A percentile compares a stretch with the other conserved stretches of the same genome.
Conservation (phyloP, 2,329 filamentous ascomycete genomes). For the Trichoderma atroviride region DNA sequence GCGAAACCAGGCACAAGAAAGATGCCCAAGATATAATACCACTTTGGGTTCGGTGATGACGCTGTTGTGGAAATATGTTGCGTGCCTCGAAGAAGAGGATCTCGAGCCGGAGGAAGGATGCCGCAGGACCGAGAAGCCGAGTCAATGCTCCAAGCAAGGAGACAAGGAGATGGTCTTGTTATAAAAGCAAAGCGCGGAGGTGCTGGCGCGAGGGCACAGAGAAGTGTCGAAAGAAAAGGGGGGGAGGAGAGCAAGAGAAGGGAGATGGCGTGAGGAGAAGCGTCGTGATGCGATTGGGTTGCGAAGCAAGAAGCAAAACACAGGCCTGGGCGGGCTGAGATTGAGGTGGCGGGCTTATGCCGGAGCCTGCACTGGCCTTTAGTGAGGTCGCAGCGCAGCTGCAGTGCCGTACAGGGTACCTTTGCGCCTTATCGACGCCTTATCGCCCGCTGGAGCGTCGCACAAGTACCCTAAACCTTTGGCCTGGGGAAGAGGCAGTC, state of each 20-base stretch:
- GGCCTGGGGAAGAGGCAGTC: neutral
- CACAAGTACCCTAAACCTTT: neutral
- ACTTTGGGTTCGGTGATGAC: constrained; percentile 1
- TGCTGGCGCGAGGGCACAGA: constrained; percentile 1
- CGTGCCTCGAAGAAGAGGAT: neutral
- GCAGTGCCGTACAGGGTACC: constrained; percentile 12
- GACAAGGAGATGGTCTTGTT: neutral
- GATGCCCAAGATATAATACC: neutral
- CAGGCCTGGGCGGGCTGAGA: constrained; percentile 13
- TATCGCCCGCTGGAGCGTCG: neutral
- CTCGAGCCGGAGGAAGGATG: neutral
- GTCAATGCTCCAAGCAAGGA: constrained; percentile 1
- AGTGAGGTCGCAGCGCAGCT: neutral
- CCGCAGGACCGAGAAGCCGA: neutral
- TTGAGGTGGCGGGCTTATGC: constrained; percentile 20
- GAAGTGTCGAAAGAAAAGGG: neutral
- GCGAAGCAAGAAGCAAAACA: constrained; percentile 21
- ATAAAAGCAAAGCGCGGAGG: neutral
- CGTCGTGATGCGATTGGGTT: constrained; percentile 24
- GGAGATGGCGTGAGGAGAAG: constrained; percentile 22
- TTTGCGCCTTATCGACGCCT: constrained; percentile 3
- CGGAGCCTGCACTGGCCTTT: neutral
- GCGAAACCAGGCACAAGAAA: neutral
- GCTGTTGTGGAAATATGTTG: neutral
- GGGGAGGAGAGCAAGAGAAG: neutral